These are phyloP conservation scores for Pontederia paniculata DNA, from an alignment of 176 grass and related monocot species.

Conservation along the genomic window DNA sequence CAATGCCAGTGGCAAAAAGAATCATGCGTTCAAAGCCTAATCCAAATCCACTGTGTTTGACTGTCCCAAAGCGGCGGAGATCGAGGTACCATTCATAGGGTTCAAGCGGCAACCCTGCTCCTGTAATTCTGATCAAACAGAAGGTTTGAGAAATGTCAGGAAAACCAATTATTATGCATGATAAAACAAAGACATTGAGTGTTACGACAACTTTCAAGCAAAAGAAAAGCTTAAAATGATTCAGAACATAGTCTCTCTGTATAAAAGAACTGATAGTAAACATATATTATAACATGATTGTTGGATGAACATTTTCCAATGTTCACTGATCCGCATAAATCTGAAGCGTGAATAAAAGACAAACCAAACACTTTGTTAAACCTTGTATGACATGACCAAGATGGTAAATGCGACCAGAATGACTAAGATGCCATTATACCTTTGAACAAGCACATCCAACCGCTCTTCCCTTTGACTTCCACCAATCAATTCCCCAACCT, in stretches of 20 bases:
- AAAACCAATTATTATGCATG: neutral
- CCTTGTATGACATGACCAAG: neutral
- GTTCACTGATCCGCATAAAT: no score
- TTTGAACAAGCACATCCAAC: constrained; percentile 56
- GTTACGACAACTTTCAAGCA: no score
- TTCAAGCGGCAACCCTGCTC: constrained; percentile 60
- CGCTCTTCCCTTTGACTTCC: constrained; percentile 99
- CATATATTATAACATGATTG: no score
- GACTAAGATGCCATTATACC: constrained; percentile 22
- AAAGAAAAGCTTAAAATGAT: no score
- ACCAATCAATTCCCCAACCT: constrained; percentile 94
- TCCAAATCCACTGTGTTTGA: constrained; percentile 85
- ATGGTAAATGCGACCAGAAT: no score
- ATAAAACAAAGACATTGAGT: no score
- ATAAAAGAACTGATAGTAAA: no score
- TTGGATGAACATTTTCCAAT: no score
- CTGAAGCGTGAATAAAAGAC: no score
- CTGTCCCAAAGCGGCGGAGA: constrained; percentile 60
- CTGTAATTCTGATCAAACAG: constrained; percentile 36
- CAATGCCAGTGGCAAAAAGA: constrained; percentile 75
- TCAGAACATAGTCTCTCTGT: no score
- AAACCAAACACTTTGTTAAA: neutral
- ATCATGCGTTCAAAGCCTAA: constrained; percentile 95
- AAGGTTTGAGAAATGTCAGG: neutral
- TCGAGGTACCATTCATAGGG: constrained; percentile 90